Percentiles rank a stretch among this genome's conserved stretches.
Conservation (phyloP, 495 filamentous ascomycete species). For the Hypoxylon fragiforme region DNA sequence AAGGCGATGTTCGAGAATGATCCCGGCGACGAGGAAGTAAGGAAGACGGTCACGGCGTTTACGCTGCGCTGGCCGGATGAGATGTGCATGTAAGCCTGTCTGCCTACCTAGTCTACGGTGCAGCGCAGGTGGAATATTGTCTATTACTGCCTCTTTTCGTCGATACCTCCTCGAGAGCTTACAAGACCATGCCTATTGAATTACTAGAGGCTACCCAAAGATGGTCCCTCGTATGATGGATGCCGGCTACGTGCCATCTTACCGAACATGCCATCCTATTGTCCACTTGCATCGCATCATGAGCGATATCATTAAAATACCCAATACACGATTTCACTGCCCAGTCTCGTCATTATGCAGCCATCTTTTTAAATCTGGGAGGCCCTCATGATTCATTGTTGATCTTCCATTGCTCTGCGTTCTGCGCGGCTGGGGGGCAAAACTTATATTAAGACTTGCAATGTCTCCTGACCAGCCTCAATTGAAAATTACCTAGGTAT, state of each 20-base stretch:
- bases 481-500: constrained; percentile 10
- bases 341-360: background rate
- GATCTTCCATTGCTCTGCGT: constrained; percentile 1
- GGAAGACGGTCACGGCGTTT: constrained; percentile 82
- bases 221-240: constrained; percentile 7
- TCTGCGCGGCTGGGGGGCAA: too few species aligned
- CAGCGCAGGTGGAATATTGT: background rate
- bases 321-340: constrained; percentile 2
- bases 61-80: constrained; percentile 58
- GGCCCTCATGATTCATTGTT: background rate
- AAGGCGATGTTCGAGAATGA: constrained; percentile 88
- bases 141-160: constrained; percentile 8
- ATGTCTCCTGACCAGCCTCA: background rate
- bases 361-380: background rate
- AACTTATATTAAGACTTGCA: constrained; percentile 25
- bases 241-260: constrained; percentile 4
- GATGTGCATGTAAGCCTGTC: constrained; percentile 27
- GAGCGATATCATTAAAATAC: background rate
- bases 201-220: constrained; percentile 1
- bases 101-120: too few species aligned
- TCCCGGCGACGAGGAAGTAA: constrained; percentile 72
- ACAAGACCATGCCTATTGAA: constrained; percentile 1
- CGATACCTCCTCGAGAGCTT: background rate
- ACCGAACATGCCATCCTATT: background rate
- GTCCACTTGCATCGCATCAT: constrained; percentile 1